Base-by-base conservation (phyloP, 2,329 filamentous ascomycete species). In the Pseudogymnoascus sp. region DNA sequence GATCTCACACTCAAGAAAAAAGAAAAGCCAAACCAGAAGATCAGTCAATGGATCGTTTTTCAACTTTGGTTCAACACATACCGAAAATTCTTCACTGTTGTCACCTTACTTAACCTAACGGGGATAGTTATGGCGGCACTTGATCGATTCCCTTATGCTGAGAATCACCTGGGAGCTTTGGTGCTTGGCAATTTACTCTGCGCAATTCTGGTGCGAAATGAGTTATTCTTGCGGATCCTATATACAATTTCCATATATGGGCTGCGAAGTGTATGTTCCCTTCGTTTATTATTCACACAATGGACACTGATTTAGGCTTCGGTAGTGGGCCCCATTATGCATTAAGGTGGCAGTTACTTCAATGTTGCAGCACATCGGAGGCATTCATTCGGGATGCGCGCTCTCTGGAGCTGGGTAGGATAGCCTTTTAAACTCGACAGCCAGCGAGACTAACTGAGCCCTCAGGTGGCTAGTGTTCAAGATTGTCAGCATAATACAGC, bases 21-120 rank as follows among this genome's bases (percentile, higher is more conserved):
- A 33, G 27, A 8, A n/a, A 27, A 39, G 9, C 61, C 65, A 3
- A 71, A 69, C 60, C 64, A 36, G 9, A 72, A 71, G 52, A 55
- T 66, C 15, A 31, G 68, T 66, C 69, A 69, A 60, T 74, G 71
- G 72, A 71, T 76, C 25, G 64, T 69, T 1, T 72, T 75, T 64
- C 65, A 68, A 52, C 69, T 77, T 7, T 77, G 74, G 75, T 75
- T 74, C 70, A 76, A 75, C 68, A 74, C 74, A 8, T 77, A 77
- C 64, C 71, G 72, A 18, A 74, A 74, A 65, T 75, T 77, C 66
- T 77, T 77, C 66, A 72, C 69, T n/a, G 70, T 76, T 42, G 72
- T 75, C 58, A 72, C 69, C 4, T 29, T 67, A 60, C 68, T 76
- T 62, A 76, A 77, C 68, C 60, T 75, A 13, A 62, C 64, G 4